Base-by-base conservation (phyloP, 257 asterid species). In the Forsythia viridissima region DNA sequence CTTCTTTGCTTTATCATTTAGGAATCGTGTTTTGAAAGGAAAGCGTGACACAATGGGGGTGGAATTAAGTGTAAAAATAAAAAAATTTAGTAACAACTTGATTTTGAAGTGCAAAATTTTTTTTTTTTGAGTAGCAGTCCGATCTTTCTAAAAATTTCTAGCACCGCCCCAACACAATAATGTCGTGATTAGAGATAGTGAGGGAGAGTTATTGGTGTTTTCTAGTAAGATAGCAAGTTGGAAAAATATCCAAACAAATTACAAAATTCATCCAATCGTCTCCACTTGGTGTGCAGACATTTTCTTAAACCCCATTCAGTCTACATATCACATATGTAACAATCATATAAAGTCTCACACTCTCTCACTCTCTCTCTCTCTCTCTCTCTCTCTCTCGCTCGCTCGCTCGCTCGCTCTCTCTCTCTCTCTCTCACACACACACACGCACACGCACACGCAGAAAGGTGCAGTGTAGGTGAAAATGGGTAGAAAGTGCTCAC, bases 401-500 rank as follows among this genome's bases (percentile, higher is more conserved):
- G 75, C 74, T 75, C 68, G 75, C 24, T 13, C 80, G 43, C 75
- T 44, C 81, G 30, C 82, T 65, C 78, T 73, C 79, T 24, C 73
- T 67, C 63, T 66, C 68, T 72, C 81, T 44, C 80, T n/a, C 63
- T 70, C 69, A 24, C 24, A 24, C 24, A 24, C 24, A 24, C 24
- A 24, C 77, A 36, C 76, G 18, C 43, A 21, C 43, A 20, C 38
- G 67, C 52, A 48, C 44, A 71, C 55, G 40, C 13, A 24, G 44
- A 3, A 59, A 21, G 36, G 70, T 41, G 59, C 76, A 39, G 37
- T 71, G 36, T 38, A 55, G 20, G 70, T 59, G 71, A 85, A 87
- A 86, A 94, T 91, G 98, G 96, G 89, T 15, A 92, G 98, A 41
- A 94, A 94, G 85, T 92, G 98, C 87, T 91, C 97, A 69, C 93